phyloP scores from a whole-genome alignment of 768 basidiomycete species.

The Floccularia luteovirens region DNA sequence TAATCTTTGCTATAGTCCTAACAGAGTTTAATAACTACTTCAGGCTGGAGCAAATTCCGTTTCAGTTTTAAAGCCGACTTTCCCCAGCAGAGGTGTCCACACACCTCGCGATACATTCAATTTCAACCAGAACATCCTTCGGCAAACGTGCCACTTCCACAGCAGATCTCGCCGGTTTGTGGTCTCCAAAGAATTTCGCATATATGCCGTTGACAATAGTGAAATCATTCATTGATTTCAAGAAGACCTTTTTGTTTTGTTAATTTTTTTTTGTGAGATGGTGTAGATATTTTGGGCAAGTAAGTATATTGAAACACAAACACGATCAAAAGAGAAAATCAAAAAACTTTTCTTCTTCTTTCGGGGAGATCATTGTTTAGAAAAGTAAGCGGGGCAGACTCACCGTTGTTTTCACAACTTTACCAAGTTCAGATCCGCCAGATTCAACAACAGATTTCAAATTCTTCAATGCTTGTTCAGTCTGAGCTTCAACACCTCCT shows the following conservation, averaged over 20 bases:
- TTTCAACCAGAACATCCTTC: constrained; percentile 86
- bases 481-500: constrained; percentile 74
- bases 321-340: not conserved
- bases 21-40: no score
- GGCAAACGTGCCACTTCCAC: constrained; percentile 89
- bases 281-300: no score
- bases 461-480: constrained; percentile 82
- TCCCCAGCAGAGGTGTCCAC: no score
- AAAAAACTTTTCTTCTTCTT: no score
- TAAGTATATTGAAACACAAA: not conserved
- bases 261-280: no score
- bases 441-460: constrained; percentile 78
- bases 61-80: no score
- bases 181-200: constrained; percentile 75
- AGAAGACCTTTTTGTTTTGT: constrained; percentile 67
- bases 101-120: constrained; percentile 82
- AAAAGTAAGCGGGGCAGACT: constrained; percentile 15
- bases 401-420: constrained; percentile 90
- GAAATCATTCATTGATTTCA: constrained; percentile 93
- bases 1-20: no score
- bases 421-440: constrained; percentile 67
- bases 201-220: constrained; percentile 76
- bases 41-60: no score
- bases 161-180: constrained; percentile 89
- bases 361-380: not conserved